phyloP scores from a whole-genome alignment of 352 stramenopile genomes.

The Paralagenidium karlingii region DNA sequence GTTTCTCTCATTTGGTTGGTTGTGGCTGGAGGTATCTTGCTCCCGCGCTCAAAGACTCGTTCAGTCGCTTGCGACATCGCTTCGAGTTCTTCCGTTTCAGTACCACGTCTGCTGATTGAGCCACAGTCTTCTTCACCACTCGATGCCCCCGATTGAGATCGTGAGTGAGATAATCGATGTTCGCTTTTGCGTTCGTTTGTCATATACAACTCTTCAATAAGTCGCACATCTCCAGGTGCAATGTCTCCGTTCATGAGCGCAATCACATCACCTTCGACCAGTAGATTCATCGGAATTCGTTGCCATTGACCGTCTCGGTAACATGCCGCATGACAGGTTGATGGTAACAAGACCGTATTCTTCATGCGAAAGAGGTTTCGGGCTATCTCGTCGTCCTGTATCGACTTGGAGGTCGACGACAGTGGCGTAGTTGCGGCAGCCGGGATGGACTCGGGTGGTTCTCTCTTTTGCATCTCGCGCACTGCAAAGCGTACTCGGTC shows the following conservation, averaged over 20 bases:
- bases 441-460: constrained; percentile 1
- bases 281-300: constrained; percentile 69
- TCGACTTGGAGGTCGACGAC: background rate
- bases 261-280: constrained; percentile 68
- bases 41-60: constrained; percentile 27
- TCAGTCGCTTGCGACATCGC: background rate
- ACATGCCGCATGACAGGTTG: constrained; percentile 64
- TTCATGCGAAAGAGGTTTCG: constrained; percentile 1
- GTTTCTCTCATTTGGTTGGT: constrained; percentile 24
- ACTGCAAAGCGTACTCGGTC: constrained; percentile 60
- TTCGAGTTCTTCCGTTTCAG: no score
- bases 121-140: no score
- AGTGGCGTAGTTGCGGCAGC: background rate
- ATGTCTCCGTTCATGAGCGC: constrained; percentile 77
- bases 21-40: constrained; percentile 33
- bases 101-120: no score
- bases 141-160: no score
- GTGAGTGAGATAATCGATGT: no score
- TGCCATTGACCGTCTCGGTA: constrained; percentile 75
- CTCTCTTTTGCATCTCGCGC: constrained; percentile 28
- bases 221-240: constrained; percentile 42
- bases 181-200: no score
- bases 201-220: constrained; percentile 17
- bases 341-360: constrained; percentile 52
- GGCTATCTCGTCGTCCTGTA: no score